A percentile compares a stretch with the other conserved stretches of the same genome.
Evolutionary conservation across 2,329 filamentous ascomycete genomes (phyloP).

Genomic region (Arthrobotrys iridis): DNA sequence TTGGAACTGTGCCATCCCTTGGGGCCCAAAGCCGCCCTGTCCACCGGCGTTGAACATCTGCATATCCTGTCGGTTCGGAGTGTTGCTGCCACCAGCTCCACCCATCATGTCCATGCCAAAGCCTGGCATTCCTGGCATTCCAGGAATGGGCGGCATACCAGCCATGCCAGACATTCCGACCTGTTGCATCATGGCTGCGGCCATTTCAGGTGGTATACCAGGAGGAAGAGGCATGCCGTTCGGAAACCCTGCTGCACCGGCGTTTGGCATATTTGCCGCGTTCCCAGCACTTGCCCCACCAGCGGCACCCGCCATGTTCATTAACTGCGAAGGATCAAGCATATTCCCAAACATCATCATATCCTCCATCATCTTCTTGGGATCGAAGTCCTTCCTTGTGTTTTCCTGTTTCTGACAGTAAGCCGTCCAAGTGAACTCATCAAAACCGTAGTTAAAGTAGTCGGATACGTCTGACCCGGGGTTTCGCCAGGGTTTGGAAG

Average conservation of each 20-base stretch:
- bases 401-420: conserved; percentile 90
- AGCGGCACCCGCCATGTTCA: conserved; percentile 29
- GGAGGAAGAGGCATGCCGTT: conserved; percentile 53
- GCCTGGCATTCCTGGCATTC: conserved; percentile 52
- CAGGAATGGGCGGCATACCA: conserved; percentile 51
- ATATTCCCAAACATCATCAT: conserved; percentile 59
- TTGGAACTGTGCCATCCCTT: conserved; percentile 46
- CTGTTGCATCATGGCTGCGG: conserved; percentile 51
- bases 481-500: conserved; percentile 91
- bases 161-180: conserved; percentile 55
- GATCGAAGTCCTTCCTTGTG: conserved; percentile 78
- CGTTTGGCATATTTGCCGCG: conserved; percentile 31
- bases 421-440: conserved; percentile 96
- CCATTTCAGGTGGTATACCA: conserved; percentile 54
- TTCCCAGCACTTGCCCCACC: conserved; percentile 10
- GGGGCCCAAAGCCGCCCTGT: conserved; percentile 45
- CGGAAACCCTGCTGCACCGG: conserved; percentile 19
- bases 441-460: conserved; percentile 99
- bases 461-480: conserved; percentile 94
- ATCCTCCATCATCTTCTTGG: conserved; percentile 73
- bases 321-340: conserved; percentile 47
- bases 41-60: conserved; percentile 47
- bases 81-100: conserved; percentile 41
- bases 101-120: conserved; percentile 54
- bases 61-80: conserved; percentile 49